Evolutionary conservation across 331 rosid genomes (phyloP), one percentile per base, ranked within the genome.

Genomic region (Prunus yedoensis): DNA sequence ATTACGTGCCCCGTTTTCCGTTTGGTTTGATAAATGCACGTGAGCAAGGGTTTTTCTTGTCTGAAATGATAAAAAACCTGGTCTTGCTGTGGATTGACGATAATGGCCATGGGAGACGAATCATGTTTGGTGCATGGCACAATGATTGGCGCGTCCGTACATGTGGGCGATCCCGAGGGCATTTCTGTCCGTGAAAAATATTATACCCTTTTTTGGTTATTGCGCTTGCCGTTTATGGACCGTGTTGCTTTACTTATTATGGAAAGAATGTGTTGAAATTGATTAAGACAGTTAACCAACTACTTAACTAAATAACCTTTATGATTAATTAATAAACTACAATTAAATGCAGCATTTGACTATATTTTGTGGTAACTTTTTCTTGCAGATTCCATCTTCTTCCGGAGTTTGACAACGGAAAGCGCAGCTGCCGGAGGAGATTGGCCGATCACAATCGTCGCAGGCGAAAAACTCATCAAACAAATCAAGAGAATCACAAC

Each of bases 361-460:
- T 32, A 5, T 27, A 6, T 32, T 3, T n/a, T 73, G n/a, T 64
- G 9, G 4, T 16, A 16, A 1, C 47, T 58, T 58, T 7, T 58
- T 46, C 16, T 77, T 25, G 73, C 85, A 94, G 99, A 89, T 94
- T 94, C 73, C 99, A 94, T 82, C 86, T 90, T 58, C 92, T 94
- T 25, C 69, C 90, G 4, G 99, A 94, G 87, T 94, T 94, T 43
- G 99, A 94, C 68, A 92, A 94, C 53, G 99, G 99, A 53, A 94
- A 94, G 77, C 92, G 99, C 46, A 94, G 99, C 83, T 94, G 99
- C 87, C 84, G 99, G 82, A 94, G 92, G 85, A 89, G 99, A 75
- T 45, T 94, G 76, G 99, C 99, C 1, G 99, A 94, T 78, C 99
- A 94, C 77, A 94, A 94, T 81, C 99, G 99, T 70, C 93, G 99